Evolutionary conservation across 805 yeast species (phyloP), one percentile per base, ranked within the genome.

Genomic region (Dipodascopsis uninucleata): DNA sequence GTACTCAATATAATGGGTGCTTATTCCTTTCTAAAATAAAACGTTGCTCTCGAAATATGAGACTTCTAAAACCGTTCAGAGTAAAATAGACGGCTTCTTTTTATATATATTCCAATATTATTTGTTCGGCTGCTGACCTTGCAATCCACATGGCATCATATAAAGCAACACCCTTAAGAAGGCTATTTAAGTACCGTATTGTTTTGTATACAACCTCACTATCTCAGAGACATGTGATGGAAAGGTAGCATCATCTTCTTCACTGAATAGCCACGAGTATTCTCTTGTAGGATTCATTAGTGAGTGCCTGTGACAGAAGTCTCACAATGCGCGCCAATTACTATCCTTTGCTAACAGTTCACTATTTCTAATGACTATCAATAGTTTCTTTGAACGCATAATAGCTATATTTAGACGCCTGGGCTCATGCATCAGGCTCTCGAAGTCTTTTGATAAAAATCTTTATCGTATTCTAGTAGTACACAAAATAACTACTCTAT

Each of bases 291-390:
- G n/a, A n/a, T n/a, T n/a, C n/a, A n/a, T n/a, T 14, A 50, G 25
- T 5, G 39, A 28, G 21, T 50, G 46, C 12, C 55, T 42, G 28
- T 24, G 43, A 25, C 53, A 50, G 23, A 21, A 50, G 4, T 43
- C 39, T 33, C 46, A 14, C 6, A 50, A 14, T 6, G 53, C 43
- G 2, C 55, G 45, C 55, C 55, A 50, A 28, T 50, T 50, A 6
- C 25, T 32, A 24, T 50, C 55, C 20, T 39, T 31, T 18, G 42
- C 45, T 22, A 59, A 43, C 1, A 49, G 29, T 9, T 33, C 46
- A 3, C 74, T 68, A 52, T 72, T 71, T 8, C 78, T 78, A 41
- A 74, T 62, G 1, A 74, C 60, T 7, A 71, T 58, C 46, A 72
- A 53, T 2, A 74, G 73, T 39, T 64, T 68, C 45, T 61, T 64